Percentiles rank a stretch among this genome's conserved stretches.
Conservation (phyloP, 192 early-diverging fungal species). For the Kappamyces sp. region DNA sequence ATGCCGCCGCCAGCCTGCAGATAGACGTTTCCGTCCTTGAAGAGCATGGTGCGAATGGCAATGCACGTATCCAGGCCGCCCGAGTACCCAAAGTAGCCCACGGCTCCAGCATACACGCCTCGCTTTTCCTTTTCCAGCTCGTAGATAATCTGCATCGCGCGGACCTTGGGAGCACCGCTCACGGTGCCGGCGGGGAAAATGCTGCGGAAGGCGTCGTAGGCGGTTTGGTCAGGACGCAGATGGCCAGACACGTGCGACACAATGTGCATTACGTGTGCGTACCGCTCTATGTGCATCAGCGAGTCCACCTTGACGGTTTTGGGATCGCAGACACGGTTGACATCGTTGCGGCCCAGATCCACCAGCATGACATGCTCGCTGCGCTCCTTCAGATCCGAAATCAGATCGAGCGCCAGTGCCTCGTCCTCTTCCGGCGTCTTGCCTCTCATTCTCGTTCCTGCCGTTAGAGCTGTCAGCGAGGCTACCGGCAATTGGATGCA, state of each 20-base stretch:
- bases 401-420: slow-evolving; percentile 78
- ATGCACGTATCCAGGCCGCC: slow-evolving; percentile 95
- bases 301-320: slow-evolving; percentile 88
- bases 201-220: slow-evolving; percentile 92
- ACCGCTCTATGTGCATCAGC: slow-evolving; percentile 95
- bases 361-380: slow-evolving; percentile 99
- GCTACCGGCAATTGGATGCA: slow-evolving; percentile 82
- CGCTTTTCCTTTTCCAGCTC: slow-evolving; percentile 87
- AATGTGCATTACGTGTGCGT: slow-evolving; percentile 99
- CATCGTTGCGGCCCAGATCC: slow-evolving; percentile 97
- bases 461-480: too few relatives aligned
- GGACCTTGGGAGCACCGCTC: slow-evolving; percentile 96
- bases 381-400: slow-evolving; percentile 91
- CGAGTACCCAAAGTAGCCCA: slow-evolving; percentile 93
- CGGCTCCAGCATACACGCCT: slow-evolving; percentile 65
- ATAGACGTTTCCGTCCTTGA: slow-evolving; percentile 92
- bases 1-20: slow-evolving; percentile 96
- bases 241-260: slow-evolving; percentile 92
- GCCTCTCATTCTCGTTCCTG: slow-evolving; percentile 87
- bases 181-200: slow-evolving; percentile 99
- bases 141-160: slow-evolving; percentile 92
- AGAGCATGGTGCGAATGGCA: slow-evolving; percentile 96
- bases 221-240: slow-evolving; percentile 81
- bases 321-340: slow-evolving; percentile 93
- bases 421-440: slow-evolving; percentile 80